Base-by-base conservation (phyloP, 2,329 filamentous ascomycete genomes). In the Penicillium italicum region DNA sequence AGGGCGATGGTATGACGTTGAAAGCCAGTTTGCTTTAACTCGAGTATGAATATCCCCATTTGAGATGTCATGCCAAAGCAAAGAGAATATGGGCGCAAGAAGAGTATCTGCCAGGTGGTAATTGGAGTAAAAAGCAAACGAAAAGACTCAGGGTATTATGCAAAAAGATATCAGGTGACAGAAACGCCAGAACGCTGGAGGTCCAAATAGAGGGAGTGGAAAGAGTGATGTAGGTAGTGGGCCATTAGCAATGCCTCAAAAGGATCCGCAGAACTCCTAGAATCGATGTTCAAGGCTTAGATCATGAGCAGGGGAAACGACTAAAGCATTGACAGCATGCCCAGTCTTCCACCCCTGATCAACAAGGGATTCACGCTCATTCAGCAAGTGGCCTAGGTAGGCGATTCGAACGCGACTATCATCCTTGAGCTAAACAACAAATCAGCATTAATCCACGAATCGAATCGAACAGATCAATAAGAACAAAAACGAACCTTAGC, bases 311-410 rank as follows among this genome's bases (percentile, higher is more conserved):
- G 11, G 63, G 6, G 62, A 40, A 30, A 77, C 86, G 50, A 94
- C 83, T 56, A 94, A 78, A 22, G 87, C 91, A 69, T 92, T 94
- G 52, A 96, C 76, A 33, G 94, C 79, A 68, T 94, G 82, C 34
- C 85, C 88, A 58, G 82, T 80, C 64, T 85, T 83, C 89, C 90
- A 96, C 46, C 88, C 88, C 64, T 94, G 88, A 3, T 82, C 80
- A 42, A 78, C 72, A 18, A 96, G 72, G 0, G 86, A 80, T 20
- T 82, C 70, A 51, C 80, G 80, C 61, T 93, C 89, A 61, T 86
- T 85, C 43, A 96, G 80, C 48, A 92, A 83, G 69, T 86, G 90
- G 62, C 92, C 92, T 73, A 94, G 81, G 71, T 96, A 95, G 20
- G 85, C 86, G 56, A 96, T 82, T 51, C 85, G 84, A 48, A 96